Percentiles rank a stretch among this genome's conserved stretches.
Conservation (phyloP, 768 basidiomycete genomes). For the Tephrocybe sp. region DNA sequence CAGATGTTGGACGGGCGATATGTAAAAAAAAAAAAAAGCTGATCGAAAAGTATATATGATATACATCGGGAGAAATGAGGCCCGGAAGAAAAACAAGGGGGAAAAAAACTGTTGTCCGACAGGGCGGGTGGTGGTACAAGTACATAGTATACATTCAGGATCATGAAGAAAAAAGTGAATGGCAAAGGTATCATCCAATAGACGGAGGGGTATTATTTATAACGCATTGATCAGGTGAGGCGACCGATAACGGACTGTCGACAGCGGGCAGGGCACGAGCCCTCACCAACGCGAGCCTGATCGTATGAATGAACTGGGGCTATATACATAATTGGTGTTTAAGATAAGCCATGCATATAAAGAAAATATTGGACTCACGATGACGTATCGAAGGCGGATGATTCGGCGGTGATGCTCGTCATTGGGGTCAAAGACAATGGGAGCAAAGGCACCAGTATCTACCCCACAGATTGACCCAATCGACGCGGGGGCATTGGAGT, state of each 20-base stretch:
- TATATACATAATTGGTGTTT: background rate
- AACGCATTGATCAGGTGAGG: too few relatives aligned
- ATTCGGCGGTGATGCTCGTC: background rate
- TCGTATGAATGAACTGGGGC: background rate
- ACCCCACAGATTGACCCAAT: background rate
- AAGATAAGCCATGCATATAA: background rate
- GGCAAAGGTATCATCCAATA: background rate
- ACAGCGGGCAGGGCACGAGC: background rate
- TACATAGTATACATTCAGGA: background rate
- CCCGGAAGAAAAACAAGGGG: too few relatives aligned
- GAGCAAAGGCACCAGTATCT: too few relatives aligned
- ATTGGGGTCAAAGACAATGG: background rate
- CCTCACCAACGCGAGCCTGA: background rate
- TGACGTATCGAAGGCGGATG: background rate
- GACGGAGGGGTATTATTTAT: too few relatives aligned
- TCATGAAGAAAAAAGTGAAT: background rate
- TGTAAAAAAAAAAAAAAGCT: too few relatives aligned
- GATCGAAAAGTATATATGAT: too few relatives aligned
- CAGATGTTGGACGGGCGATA: too few relatives aligned
- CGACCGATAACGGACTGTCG: too few relatives aligned
- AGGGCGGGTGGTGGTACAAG: background rate
- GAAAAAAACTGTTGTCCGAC: background rate
- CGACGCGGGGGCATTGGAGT: background rate
- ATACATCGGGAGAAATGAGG: too few relatives aligned
- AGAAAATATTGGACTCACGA: conserved; percentile 1